Conservation (phyloP, 805 yeast genomes). For the Wickerhamomyces bisporus region DNA sequence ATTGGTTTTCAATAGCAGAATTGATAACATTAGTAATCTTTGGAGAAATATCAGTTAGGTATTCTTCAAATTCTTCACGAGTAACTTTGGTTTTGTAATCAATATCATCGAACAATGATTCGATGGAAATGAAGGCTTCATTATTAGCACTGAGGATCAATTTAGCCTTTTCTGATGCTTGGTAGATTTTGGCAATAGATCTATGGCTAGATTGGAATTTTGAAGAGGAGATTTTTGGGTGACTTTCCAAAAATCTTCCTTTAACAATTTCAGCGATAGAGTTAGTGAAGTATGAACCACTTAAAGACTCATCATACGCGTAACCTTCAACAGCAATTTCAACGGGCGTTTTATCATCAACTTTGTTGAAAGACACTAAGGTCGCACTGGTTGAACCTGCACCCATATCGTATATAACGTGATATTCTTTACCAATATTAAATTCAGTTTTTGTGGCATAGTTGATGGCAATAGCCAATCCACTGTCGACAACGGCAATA, state of each 20-base stretch:
- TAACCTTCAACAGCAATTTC: constrained; percentile 65
- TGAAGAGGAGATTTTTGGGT: constrained; percentile 33
- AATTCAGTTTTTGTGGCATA: constrained; percentile 59
- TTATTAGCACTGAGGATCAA: constrained; percentile 79
- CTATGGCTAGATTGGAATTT: constrained; percentile 45
- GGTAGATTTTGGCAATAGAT: constrained; percentile 63
- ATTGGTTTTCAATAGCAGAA: constrained; percentile 39
- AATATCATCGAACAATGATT: constrained; percentile 63
- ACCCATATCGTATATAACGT: constrained; percentile 84
- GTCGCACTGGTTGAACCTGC: constrained; percentile 90
- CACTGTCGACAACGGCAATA: constrained; percentile 77
- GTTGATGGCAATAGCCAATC: constrained; percentile 84
- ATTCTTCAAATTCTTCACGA: constrained; percentile 76
- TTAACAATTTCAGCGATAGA: constrained; percentile 56
- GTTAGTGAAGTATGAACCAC: constrained; percentile 73
- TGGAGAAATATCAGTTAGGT: constrained; percentile 34
- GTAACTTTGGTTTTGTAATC: constrained; percentile 68
- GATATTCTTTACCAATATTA: constrained; percentile 44
- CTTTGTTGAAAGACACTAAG: constrained; percentile 56
- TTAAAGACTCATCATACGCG: constrained; percentile 61
- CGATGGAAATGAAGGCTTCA: constrained; percentile 75
- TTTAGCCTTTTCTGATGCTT: constrained; percentile 87
- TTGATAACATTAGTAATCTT: constrained; percentile 51
- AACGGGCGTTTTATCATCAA: constrained; percentile 35
- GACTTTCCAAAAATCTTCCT: constrained; percentile 47